A percentile compares a stretch with the other conserved stretches of the same genome.
phyloP scores from a whole-genome alignment of 2,329 filamentous ascomycete species.

The Phaeosphaeriaceae sp. region DNA sequence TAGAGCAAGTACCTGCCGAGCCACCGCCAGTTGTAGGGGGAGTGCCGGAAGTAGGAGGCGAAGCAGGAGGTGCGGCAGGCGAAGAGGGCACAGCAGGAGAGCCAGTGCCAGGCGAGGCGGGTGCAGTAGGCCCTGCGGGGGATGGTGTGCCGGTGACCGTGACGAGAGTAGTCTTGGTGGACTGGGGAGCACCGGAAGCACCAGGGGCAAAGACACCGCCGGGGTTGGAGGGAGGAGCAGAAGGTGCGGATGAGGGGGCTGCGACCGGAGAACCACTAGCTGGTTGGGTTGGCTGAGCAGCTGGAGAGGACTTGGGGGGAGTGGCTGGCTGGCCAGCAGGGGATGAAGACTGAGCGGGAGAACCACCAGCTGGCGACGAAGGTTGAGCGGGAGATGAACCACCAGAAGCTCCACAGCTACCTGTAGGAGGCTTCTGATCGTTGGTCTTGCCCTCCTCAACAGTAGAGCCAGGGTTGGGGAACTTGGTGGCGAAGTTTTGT shows the following conservation, averaged over 20 bases:
- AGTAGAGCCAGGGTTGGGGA: conserved; percentile 68
- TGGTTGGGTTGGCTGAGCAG: not conserved
- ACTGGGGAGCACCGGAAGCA: conserved; percentile 31
- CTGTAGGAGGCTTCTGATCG: conserved; percentile 27
- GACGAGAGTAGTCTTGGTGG: conserved; percentile 39
- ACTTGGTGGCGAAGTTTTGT: conserved; percentile 65
- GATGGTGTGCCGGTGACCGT: conserved; percentile 32
- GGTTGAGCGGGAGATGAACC: conserved; percentile 17
- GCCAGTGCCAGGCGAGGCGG: conserved; percentile 20
- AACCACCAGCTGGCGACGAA: conserved; percentile 5
- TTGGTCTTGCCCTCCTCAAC: conserved; percentile 54
- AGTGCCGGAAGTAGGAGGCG: conserved; percentile 2
- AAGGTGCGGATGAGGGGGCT: conserved; percentile 9
- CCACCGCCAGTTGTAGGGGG: conserved; percentile 14
- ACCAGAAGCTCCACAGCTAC: conserved; percentile 29
- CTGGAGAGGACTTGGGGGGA: conserved; percentile 3
- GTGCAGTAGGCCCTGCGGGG: conserved; percentile 19
- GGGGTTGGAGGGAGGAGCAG: conserved; percentile 24
- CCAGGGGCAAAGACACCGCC: conserved; percentile 44
- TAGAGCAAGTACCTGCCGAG: conserved; percentile 30
- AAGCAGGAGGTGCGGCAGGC: conserved; percentile 17
- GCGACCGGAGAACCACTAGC: conserved; percentile 5
- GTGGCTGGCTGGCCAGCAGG: conserved; percentile 9
- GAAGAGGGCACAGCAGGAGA: conserved; percentile 27
- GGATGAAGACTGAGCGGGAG: conserved; percentile 18